Evolutionary conservation across 129 eudicot species (phyloP).

Genomic region (Silybum marianum): DNA sequence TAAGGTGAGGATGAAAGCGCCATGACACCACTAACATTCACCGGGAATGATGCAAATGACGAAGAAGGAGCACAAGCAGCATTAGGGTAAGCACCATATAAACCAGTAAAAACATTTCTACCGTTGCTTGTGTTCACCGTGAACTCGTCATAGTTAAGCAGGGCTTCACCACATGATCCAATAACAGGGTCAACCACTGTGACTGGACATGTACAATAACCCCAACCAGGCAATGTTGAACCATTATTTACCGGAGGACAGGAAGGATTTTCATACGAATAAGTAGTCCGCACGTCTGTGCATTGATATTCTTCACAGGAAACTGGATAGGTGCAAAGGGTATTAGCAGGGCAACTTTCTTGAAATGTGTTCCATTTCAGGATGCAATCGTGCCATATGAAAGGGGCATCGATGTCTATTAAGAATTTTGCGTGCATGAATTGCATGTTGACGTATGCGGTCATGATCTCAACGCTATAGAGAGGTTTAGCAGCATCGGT

Average conservation of each 20-base stretch:
- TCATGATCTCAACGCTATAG: neutral
- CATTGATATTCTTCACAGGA: slow-evolving; percentile 32
- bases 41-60: slow-evolving; percentile 25
- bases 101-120: neutral
- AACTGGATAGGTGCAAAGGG: neutral
- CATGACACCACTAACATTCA: slow-evolving; percentile 26
- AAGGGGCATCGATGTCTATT: slow-evolving; percentile 39
- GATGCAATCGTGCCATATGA: slow-evolving; percentile 32
- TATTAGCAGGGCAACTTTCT: neutral
- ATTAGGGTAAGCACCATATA: neutral
- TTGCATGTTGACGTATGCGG: neutral
- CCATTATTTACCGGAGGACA: slow-evolving; percentile 5
- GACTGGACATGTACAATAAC: slow-evolving; percentile 12
- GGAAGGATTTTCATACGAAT: neutral
- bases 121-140: slow-evolving; percentile 21
- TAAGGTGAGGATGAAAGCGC: slow-evolving; percentile 35
- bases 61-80: slow-evolving; percentile 38
- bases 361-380: neutral
- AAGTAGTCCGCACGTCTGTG: slow-evolving; percentile 26
- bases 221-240: neutral
- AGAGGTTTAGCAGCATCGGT: neutral
- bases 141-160: slow-evolving; percentile 17
- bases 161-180: slow-evolving; percentile 27
- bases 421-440: slow-evolving; percentile 12
- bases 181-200: slow-evolving; percentile 35